Percentiles rank a stretch among this genome's conserved stretches.
phyloP scores from a whole-genome alignment of 805 yeast species.

The Pichia insulana region DNA sequence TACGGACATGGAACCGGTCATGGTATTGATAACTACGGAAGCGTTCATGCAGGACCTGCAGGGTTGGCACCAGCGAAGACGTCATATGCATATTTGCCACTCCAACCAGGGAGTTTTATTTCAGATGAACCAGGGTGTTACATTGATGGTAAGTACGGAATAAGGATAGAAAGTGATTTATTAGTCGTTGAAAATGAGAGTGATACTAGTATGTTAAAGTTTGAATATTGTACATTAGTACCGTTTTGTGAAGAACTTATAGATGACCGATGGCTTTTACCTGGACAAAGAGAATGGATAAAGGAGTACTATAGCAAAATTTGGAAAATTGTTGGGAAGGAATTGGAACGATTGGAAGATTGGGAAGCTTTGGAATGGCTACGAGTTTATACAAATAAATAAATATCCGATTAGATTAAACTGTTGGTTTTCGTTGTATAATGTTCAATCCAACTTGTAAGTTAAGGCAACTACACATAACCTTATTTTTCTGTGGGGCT shows the following conservation, averaged over 20 bases:
- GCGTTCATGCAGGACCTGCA: conserved; percentile 92
- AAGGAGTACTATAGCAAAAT: conserved; percentile 56
- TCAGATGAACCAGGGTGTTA: conserved; percentile 96
- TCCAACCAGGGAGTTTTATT: conserved; percentile 60
- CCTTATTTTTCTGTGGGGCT: too few relatives aligned
- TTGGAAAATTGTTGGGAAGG: conserved; percentile 41
- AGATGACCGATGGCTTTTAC: conserved; percentile 45
- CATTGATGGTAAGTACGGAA: conserved; percentile 82
- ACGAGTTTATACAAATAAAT: conserved; percentile 1
- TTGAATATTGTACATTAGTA: conserved; percentile 77
- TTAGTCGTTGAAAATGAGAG: conserved; percentile 41
- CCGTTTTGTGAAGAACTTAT: conserved; percentile 79
- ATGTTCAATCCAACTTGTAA: too few relatives aligned
- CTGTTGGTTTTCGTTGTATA: too few relatives aligned
- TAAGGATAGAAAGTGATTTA: conserved; percentile 81
- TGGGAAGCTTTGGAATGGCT: conserved; percentile 65
- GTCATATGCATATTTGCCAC: conserved; percentile 37
- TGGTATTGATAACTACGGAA: conserved; percentile 87
- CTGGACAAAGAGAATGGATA: conserved; percentile 59
- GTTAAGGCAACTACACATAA: too few relatives aligned
- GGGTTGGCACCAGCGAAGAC: conserved; percentile 49
- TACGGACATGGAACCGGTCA: conserved; percentile 96
- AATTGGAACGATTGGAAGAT: conserved; percentile 46
- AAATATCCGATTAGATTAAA: too few relatives aligned
- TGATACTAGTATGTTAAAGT: conserved; percentile 39